Conservation (phyloP, 768 basidiomycete species). For the Gloeostereum incarnatum region DNA sequence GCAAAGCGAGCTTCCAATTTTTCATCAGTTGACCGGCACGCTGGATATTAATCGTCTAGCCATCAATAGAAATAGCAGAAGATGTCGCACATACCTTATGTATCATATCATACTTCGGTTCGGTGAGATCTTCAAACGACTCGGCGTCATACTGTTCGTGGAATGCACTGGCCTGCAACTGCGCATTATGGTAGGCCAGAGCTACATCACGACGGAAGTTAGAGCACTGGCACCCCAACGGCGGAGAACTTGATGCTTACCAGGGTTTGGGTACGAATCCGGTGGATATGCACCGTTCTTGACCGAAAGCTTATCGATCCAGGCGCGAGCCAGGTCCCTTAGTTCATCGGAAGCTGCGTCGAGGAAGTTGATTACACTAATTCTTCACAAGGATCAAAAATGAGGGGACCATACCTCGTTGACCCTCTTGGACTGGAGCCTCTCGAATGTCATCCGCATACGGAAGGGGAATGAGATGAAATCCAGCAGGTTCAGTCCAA, state of each 20-base stretch:
- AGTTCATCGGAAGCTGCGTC: conserved; percentile 64
- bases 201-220: conserved; percentile 29
- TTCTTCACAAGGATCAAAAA: background rate
- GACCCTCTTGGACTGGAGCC: conserved; percentile 58
- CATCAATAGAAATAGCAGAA: too few relatives aligned
- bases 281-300: conserved; percentile 81
- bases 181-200: conserved; percentile 80
- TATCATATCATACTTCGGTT: conserved; percentile 69
- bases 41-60: too few relatives aligned
- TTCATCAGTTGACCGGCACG: conserved; percentile 60
- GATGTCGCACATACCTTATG: conserved; percentile 56
- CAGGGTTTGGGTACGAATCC: conserved; percentile 85
- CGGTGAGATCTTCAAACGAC: conserved; percentile 73
- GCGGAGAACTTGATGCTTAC: conserved; percentile 31
- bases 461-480: conserved; percentile 89
- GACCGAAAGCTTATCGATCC: conserved; percentile 73
- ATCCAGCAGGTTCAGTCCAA: conserved; percentile 79
- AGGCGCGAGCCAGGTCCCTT: conserved; percentile 55
- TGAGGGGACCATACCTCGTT: conserved; percentile 39
- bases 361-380: conserved; percentile 5
- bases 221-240: conserved; percentile 1
- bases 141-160: conserved; percentile 78
- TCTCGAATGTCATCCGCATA: conserved; percentile 91
- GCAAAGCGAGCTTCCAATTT: conserved; percentile 60
- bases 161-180: conserved; percentile 89